These are phyloP conservation scores for Penicillium chermesinum DNA, from an alignment of 495 filamentous ascomycete genomes.

Conservation along the genomic window DNA sequence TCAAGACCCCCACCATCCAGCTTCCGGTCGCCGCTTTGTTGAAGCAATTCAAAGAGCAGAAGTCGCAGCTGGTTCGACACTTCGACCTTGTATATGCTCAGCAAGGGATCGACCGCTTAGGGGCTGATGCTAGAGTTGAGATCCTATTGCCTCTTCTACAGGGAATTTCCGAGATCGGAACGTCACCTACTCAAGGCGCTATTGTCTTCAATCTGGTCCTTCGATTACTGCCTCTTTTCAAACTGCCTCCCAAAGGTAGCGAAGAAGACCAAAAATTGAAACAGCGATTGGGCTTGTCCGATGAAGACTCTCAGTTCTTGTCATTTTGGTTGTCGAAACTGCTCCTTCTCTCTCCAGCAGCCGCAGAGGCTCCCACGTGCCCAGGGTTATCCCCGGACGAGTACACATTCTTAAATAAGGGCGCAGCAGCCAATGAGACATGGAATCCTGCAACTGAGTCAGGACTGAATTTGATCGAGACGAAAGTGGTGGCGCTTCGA, in stretches of 20 bases:
- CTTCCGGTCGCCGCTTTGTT: constrained; percentile 79
- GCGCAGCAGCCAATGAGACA: constrained; percentile 55
- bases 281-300: constrained; percentile 57
- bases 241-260: constrained; percentile 67
- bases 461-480: constrained; percentile 59
- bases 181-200: constrained; percentile 56
- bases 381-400: constrained; percentile 69
- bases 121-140: constrained; percentile 55
- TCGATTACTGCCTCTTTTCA: constrained; percentile 64
- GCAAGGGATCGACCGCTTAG: constrained; percentile 72
- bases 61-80: constrained; percentile 67
- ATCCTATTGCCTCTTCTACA: constrained; percentile 67
- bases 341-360: constrained; percentile 57
- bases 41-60: constrained; percentile 82
- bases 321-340: constrained; percentile 75
- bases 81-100: constrained; percentile 88
- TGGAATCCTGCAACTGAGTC: constrained; percentile 57
- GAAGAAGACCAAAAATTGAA: constrained; percentile 70
- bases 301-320: constrained; percentile 67
- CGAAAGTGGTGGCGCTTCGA: constrained; percentile 61
- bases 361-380: constrained; percentile 42
- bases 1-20: constrained; percentile 64
- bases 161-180: constrained; percentile 64
- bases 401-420: constrained; percentile 61
- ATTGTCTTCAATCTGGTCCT: constrained; percentile 81